A percentile compares a stretch with the other conserved stretches of the same genome.
phyloP scores from a whole-genome alignment of 768 basidiomycete species.

The Phylloporus sp. region DNA sequence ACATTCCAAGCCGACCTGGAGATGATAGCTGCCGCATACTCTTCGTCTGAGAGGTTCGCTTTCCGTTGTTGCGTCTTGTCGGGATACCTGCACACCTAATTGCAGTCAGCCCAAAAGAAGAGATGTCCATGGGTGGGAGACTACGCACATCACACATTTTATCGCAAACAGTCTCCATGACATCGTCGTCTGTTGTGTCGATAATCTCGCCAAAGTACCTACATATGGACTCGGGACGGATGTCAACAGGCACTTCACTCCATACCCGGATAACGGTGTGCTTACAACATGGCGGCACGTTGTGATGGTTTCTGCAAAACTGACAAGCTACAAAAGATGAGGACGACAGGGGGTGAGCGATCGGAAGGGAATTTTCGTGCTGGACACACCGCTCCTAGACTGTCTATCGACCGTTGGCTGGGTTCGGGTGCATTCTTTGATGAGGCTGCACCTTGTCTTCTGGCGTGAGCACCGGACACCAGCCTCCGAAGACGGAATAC shows the following conservation, averaged over 20 bases:
- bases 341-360: neutral
- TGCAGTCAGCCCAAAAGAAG: neutral
- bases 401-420: conserved; percentile 62
- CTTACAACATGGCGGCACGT: conserved; percentile 71
- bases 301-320: conserved; percentile 53
- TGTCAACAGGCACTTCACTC: neutral
- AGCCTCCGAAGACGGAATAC: conserved; percentile 49
- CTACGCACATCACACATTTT: conserved; percentile 75
- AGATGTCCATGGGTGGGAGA: neutral
- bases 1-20: conserved; percentile 17
- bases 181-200: conserved; percentile 40
- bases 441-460: conserved; percentile 39
- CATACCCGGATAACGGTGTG: neutral
- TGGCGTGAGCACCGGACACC: conserved; percentile 43
- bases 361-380: conserved; percentile 12
- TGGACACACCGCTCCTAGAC: conserved; percentile 52
- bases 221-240: conserved; percentile 54
- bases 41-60: conserved; percentile 43
- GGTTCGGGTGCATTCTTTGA: conserved; percentile 51
- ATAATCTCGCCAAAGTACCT: conserved; percentile 75
- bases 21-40: conserved; percentile 24
- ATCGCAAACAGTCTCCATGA: conserved; percentile 53
- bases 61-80: conserved; percentile 54
- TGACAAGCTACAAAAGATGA: conserved; percentile 34
- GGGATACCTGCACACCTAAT: conserved; percentile 73